A percentile compares a stretch with the other conserved stretches of the same genome.
phyloP scores from a whole-genome alignment of 371 early-diverging fungal species.

The Lichtheimia hyalospora region DNA sequence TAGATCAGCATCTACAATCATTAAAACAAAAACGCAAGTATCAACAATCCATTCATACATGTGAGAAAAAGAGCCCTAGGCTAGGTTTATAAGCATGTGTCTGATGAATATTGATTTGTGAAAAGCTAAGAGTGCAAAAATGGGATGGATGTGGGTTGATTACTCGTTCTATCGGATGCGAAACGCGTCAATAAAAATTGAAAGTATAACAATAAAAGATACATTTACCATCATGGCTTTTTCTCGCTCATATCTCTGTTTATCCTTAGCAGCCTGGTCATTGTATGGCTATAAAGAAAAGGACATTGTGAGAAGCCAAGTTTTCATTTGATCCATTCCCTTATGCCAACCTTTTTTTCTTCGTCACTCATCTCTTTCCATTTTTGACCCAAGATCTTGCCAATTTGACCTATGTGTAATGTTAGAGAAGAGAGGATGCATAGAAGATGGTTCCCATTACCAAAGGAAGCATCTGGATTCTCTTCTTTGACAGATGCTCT shows the following conservation, averaged over 20 bases:
- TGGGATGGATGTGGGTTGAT: no score
- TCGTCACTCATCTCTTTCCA: conserved; percentile 71
- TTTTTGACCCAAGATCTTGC: conserved; percentile 74
- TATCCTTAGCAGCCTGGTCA: conserved; percentile 62
- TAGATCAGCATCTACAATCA: no score
- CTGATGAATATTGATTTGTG: no score
- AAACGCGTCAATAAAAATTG: no score
- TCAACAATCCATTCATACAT: no score
- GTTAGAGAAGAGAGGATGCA: conserved; percentile 8
- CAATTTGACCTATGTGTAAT: conserved; percentile 52
- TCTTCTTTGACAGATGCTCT: conserved; percentile 64
- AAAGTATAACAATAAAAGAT: not conserved
- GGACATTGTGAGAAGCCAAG: no score
- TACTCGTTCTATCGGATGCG: no score
- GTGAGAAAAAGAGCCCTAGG: no score
- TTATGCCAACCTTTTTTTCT: conserved; percentile 52
- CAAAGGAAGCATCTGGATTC: conserved; percentile 75
- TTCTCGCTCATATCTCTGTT: conserved; percentile 75
- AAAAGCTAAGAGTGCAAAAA: no score
- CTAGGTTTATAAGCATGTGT: no score
- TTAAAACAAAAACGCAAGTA: no score
- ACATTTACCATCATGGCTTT: conserved; percentile 50
- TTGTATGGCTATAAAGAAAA: conserved; percentile 43
- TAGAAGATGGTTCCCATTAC: conserved; percentile 15
- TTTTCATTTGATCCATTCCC: no score